Evolutionary conservation across 2,329 filamentous ascomycete species (phyloP), one percentile per base, ranked within the genome.

Genomic region (Cladosporium sp.): DNA sequence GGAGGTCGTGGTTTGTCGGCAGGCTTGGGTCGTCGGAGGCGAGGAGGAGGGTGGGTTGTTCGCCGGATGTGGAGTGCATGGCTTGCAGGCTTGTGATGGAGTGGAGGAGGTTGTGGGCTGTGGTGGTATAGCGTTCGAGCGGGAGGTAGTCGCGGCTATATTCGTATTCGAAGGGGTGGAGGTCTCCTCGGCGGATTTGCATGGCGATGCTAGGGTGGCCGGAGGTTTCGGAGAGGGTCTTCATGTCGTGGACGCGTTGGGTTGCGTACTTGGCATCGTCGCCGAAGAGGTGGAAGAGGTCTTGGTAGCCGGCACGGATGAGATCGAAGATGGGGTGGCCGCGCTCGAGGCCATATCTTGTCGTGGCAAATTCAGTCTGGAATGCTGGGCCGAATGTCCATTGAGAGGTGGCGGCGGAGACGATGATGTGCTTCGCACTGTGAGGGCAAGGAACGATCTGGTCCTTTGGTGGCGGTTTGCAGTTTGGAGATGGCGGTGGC

Each of bases 21-120:
- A 93, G 82, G 49, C 83, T 80, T 0, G 88, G 87, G 62, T 95
- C 88, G 63, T 95, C 89, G 0, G 87, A 91, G 4, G 88, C 87
- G 20, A 94, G 64, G 1, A 94, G 66, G 33, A 88, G 67, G 64
- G 67, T 40, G 3, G 29, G 43, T 18, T 53, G 42, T 50, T 55
- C 25, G 29, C 29, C 36, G 12, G 40, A 45, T 11, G 4, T 12
- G 12, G 30, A 22, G 19, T 16, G 25, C 2, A 7, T n/a, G 20
- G 51, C 32, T 27, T 48, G 65, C 46, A 67, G 67, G 7, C 70
- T 64, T 7, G 79, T 73, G 5, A 84, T 71, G 19, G 85, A 68
- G 27, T 46, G 49, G 35, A 48, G 18, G 11, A 47, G 43, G 9
- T 77, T 73, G 30, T 73, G 70, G 1, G 80, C 83, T n/a, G 72